Evolutionary conservation across 805 yeast genomes (phyloP).

Genomic region (Barnettozyma populi): DNA sequence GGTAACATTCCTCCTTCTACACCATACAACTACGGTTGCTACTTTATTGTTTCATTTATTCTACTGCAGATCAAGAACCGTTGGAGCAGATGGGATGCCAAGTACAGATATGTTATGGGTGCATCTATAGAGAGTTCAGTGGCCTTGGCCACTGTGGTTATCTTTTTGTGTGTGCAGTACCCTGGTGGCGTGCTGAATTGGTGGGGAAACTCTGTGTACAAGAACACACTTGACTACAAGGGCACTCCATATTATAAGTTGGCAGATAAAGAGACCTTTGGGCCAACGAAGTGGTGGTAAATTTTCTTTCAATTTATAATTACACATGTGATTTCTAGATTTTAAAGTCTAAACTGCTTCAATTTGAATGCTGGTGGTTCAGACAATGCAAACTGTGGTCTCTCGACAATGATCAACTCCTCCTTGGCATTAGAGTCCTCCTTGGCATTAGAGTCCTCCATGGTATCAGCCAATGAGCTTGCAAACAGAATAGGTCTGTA

Average conservation of each 20-base stretch:
- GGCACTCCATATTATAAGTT: conserved; percentile 29
- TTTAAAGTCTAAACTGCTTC: conserved; percentile 45
- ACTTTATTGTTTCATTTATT: conserved; percentile 38
- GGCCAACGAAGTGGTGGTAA: not conserved
- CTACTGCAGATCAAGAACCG: conserved; percentile 40
- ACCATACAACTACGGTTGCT: conserved; percentile 58
- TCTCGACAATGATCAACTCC: conserved; percentile 70
- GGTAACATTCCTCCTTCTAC: conserved; percentile 71
- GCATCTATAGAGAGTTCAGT: conserved; percentile 60
- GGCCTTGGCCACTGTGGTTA: conserved; percentile 50
- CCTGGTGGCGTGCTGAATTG: conserved; percentile 39
- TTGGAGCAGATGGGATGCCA: conserved; percentile 53
- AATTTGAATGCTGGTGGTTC: conserved; percentile 61
- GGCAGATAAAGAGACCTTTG: conserved; percentile 27
- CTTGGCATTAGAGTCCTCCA: conserved; percentile 4
- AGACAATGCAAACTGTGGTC: conserved; percentile 57
- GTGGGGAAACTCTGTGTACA: conserved; percentile 57
- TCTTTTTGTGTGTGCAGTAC: conserved; percentile 48
- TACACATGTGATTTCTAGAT: not conserved
- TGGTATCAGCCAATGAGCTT: conserved; percentile 40
- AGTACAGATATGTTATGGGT: conserved; percentile 50
- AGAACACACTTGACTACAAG: conserved; percentile 32
- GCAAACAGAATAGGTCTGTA: conserved; percentile 69
- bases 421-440: conserved; percentile 2
- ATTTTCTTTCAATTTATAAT: not conserved